A percentile compares a stretch with the other conserved stretches of the same genome.
These are phyloP conservation scores for Avena eriantha DNA, from an alignment of 176 grass and related monocot species.

Conservation along the genomic window DNA sequence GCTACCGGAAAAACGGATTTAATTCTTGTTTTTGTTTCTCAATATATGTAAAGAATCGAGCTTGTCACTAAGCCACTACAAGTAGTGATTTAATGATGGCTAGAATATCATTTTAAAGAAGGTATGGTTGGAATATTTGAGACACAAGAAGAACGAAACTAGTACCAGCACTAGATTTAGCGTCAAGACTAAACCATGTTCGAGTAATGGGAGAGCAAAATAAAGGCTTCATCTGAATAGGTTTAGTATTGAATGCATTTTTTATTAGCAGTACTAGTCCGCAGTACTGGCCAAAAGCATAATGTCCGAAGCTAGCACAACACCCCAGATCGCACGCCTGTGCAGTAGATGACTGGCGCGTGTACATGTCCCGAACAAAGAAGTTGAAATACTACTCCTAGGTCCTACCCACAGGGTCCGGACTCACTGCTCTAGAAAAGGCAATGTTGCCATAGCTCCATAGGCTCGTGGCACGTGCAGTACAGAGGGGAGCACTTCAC, in stretches of 20 bases:
- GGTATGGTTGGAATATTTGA: not conserved
- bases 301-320: not conserved
- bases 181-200: too few species aligned
- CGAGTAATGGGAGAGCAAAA: too few species aligned
- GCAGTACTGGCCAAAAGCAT: not conserved
- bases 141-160: not conserved
- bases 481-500: not conserved
- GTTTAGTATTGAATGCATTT: not conserved
- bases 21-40: too few species aligned
- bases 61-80: too few species aligned
- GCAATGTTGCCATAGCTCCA: not conserved
- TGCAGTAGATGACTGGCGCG: not conserved
- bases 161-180: not conserved
- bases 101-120: too few species aligned
- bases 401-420: not conserved
- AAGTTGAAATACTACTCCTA: too few species aligned
- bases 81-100: too few species aligned
- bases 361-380: not conserved
- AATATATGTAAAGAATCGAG: too few species aligned
- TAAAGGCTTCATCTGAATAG: not conserved
- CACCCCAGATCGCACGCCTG: not conserved
- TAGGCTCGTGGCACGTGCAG: too few species aligned
- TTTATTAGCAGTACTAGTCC: not conserved
- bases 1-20: not conserved
- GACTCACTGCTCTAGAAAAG: not conserved